Base-by-base conservation (phyloP, 1,139 yeast species). In the Lizanozyma gosingica region DNA sequence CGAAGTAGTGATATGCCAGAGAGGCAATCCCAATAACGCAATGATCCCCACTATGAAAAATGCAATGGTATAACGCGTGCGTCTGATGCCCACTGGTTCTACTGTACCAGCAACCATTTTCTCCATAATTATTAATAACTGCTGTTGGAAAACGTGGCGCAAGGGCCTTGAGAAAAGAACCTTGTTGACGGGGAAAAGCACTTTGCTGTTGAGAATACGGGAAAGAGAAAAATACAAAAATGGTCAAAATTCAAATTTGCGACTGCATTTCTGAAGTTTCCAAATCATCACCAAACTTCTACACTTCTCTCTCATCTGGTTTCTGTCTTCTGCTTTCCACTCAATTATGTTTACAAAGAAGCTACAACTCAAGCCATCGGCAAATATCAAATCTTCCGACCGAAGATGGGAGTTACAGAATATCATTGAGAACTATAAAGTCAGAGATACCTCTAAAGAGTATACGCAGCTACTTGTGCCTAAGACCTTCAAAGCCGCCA, bases 331-430 rank as follows among this genome's bases (percentile, higher is more conserved):
- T n/a, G n/a, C n/a, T n/a, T n/a, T n/a, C n/a, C n/a, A n/a, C n/a
- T n/a, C 29, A 22, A 6, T 22, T 11, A 22, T 22, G 29, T 22
- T 22, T 11, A 22, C 29, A 6, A 22, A 22, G 29, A 22, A 22
- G 29, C 29, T 33, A 15, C 65, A 76, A 57, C 66, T 80, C 40
- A 87, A 87, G 60, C 81, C 94, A 3, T 68, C 79, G 39, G 77
- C 95, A 8, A 85, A 85, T 52, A 70, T 90, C 45, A 88, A 88
- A 59, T 76, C 86, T 11, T 83, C 95, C 0, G 97, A 88, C 47
- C 65, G 94, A 38, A 73, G 88, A 52, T 77, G 74, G 49, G 61
- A 86, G 33, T 63, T 80, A 11, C 57, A 63, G 9, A 54, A 61
- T 9, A 68, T 83, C 35, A 67, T 79, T 47, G 53, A 59, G n/a